These are phyloP conservation scores for Pseudopyrenochaeta lycopersici DNA, from an alignment of 2,329 filamentous ascomycete species.

Conservation along the genomic window DNA sequence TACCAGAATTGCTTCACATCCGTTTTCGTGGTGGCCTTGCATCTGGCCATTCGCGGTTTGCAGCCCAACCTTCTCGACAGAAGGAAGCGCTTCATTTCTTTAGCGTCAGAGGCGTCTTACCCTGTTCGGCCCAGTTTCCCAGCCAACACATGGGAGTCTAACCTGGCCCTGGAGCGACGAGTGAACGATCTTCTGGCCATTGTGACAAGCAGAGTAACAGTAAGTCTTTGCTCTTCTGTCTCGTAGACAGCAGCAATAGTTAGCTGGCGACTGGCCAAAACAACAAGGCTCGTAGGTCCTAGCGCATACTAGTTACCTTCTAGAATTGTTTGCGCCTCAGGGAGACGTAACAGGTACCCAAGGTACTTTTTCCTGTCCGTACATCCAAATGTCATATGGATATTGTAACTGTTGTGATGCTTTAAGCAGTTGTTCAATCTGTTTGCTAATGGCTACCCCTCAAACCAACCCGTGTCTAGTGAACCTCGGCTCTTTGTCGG, in stretches of 20 bases:
- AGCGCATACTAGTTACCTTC: no score
- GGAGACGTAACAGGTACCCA: no score
- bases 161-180: neutral
- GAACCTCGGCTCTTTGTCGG: constrained; percentile 21
- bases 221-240: neutral
- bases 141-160: neutral
- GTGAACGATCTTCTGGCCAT: neutral
- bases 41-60: neutral
- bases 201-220: neutral
- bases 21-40: no score
- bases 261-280: neutral
- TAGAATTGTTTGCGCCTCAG: no score
- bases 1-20: no score
- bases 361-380: no score
- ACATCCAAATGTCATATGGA: neutral
- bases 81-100: neutral
- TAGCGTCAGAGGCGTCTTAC: constrained; percentile 11
- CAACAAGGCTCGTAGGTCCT: no score
- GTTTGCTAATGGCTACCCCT: constrained; percentile 20
- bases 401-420: neutral
- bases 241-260: neutral
- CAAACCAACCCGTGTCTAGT: constrained; percentile 17
- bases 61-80: neutral
- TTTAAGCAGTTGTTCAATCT: no score
- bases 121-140: constrained; percentile 2